A percentile compares a stretch with the other conserved stretches of the same genome.
These are phyloP conservation scores for Diversispora epigaea DNA, from an alignment of 192 early-diverging fungal genomes.

Conservation along the genomic window DNA sequence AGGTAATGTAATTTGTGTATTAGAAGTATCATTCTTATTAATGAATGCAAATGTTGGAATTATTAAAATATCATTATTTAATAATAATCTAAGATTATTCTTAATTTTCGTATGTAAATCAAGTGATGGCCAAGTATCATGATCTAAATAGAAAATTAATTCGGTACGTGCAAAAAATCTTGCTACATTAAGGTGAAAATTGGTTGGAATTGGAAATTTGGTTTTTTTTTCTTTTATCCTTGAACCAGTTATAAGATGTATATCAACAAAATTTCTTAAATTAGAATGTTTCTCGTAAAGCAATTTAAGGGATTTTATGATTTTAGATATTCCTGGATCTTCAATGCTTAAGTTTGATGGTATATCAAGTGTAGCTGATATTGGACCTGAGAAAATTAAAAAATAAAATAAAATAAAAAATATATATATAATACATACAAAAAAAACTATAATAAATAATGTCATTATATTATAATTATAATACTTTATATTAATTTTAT, in stretches of 20 bases:
- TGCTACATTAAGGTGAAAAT: constrained; percentile 53
- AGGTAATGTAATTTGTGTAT: background rate
- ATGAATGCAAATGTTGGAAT: constrained; percentile 50
- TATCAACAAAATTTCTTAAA: constrained; percentile 43
- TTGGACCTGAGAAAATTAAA: constrained; percentile 39
- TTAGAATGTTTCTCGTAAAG: constrained; percentile 41
- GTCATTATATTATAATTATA: background rate
- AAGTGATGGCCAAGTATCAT: constrained; percentile 43
- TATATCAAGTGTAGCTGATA: constrained; percentile 55
- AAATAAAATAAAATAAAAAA: constrained; percentile 15
- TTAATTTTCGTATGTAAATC: constrained; percentile 40
- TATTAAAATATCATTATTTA: constrained; percentile 49
- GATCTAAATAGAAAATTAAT: constrained; percentile 46
- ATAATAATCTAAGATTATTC: background rate
- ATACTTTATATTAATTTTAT: background rate
- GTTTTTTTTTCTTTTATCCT: constrained; percentile 24
- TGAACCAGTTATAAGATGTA: constrained; percentile 48
- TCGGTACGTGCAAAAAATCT: constrained; percentile 55
- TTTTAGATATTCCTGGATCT: constrained; percentile 10
- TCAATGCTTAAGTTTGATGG: constrained; percentile 9
- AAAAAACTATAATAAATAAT: too few species aligned
- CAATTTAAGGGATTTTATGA: constrained; percentile 20
- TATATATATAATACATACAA: background rate
- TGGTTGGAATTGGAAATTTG: constrained; percentile 38
- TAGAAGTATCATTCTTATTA: constrained; percentile 3